Evolutionary conservation across 1,139 yeast genomes (phyloP), one percentile per base, ranked within the genome.

Genomic region (Geotrichum phurueaensis): DNA sequence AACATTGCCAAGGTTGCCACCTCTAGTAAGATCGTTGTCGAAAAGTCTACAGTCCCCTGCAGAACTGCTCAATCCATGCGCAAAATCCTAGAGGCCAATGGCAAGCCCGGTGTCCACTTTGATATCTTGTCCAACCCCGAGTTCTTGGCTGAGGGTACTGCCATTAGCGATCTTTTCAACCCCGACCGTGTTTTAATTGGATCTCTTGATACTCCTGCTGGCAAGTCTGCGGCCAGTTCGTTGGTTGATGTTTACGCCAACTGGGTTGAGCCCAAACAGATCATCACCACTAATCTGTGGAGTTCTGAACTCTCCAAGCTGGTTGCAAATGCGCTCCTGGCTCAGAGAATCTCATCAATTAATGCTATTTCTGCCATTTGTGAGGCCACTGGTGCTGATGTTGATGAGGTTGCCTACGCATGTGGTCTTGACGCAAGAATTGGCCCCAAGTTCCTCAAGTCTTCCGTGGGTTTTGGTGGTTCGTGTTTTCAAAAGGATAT

Each of bases 351-450:
- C 58, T 69, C 70, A n/a, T 67, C 69, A 54, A 68, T 67, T 62
- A 69, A 68, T 58, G 70, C 72, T 33, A 68, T 68, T 51, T 68
- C 70, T 12, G 70, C 70, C 47, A 64, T 68, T 58, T 69, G 71
- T 55, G 71, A 69, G 61, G 71, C 69, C 33, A 68, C 71, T 48
- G 71, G 71, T 22, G 71, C 71, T 36, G 68, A 69, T 45, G 70
- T 69, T 27, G 71, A 68, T 51, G 71, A 69, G 62, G 71, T 69
- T 25, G 67, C 71, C 25, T 65, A 69, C 57, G 71, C 71, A 36
- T 67, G 68, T 54, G 71, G 71, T 54, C 67, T 69, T n/a, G 71
- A 69, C 60, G 36, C 69, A 49, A 68, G 71, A 52, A 69, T 69
- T 51, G 71, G 70, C 6, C 66, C 70, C 58, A 68, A 68, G 63